Conservation (phyloP, 768 basidiomycete species). For the Chalciporus pseudorubinellus region DNA sequence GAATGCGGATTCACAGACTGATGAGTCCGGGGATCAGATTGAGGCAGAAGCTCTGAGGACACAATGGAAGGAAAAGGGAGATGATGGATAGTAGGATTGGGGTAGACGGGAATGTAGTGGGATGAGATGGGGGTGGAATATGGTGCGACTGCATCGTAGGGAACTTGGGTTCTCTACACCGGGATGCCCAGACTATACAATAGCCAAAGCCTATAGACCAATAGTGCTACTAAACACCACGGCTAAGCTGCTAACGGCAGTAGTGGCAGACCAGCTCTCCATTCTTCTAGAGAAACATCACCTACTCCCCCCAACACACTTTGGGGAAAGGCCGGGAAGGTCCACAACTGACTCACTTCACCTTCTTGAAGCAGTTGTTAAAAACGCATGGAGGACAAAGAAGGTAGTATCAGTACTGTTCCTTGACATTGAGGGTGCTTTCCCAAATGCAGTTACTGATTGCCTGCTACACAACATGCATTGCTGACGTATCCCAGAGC, state of each 20-base stretch:
- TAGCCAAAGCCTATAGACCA: slow-evolving; percentile 35
- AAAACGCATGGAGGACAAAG: not conserved
- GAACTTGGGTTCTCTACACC: too few relatives aligned
- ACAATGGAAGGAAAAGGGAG: too few relatives aligned
- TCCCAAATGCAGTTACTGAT: slow-evolving; percentile 1
- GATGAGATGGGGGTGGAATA: too few relatives aligned
- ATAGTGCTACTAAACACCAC: slow-evolving; percentile 36
- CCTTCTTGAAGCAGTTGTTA: not conserved
- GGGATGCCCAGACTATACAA: slow-evolving; percentile 32
- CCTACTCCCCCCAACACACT: slow-evolving; percentile 29
- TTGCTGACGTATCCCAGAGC: not conserved
- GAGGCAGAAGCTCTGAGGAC: too few relatives aligned
- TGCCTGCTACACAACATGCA: slow-evolving; percentile 8
- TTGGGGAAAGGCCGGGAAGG: not conserved
- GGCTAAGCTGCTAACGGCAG: slow-evolving; percentile 28
- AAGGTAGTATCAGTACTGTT: not conserved
- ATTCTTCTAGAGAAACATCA: slow-evolving; percentile 29
- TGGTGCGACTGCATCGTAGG: too few relatives aligned
- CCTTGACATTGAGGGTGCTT: slow-evolving; percentile 2
- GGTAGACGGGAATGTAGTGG: too few relatives aligned
- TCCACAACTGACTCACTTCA: not conserved
- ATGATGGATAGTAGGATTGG: too few relatives aligned
- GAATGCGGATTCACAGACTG: too few relatives aligned
- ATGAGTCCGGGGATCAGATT: too few relatives aligned
- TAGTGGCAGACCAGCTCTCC: slow-evolving; percentile 25